A percentile compares a stretch with the other conserved stretches of the same genome.
Conservation (phyloP, 2,329 filamentous ascomycete species). For the Cucurbitaria berberidis region DNA sequence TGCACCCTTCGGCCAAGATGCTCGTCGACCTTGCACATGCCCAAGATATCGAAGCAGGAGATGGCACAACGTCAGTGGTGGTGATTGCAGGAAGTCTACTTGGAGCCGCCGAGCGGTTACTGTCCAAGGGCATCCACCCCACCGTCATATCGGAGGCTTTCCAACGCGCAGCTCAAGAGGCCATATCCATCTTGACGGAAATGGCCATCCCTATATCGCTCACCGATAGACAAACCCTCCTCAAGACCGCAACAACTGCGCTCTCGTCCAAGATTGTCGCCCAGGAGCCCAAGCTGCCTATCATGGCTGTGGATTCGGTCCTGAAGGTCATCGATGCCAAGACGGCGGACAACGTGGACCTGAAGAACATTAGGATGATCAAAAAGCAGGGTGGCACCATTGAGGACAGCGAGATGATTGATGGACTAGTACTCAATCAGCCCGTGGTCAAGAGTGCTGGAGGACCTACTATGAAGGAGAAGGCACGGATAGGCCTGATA, state of each 20-base stretch:
- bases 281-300: constrained; percentile 94
- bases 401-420: constrained; percentile 96
- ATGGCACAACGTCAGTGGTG: constrained; percentile 97
- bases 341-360: constrained; percentile 93
- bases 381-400: constrained; percentile 99
- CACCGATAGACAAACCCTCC: constrained; percentile 83
- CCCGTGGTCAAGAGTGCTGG: constrained; percentile 91
- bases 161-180: constrained; percentile 88
- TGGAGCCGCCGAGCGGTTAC: constrained; percentile 87
- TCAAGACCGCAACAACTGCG: constrained; percentile 96
- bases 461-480: constrained; percentile 91
- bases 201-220: constrained; percentile 96
- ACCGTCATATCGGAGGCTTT: constrained; percentile 98
- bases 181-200: constrained; percentile 87
- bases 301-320: constrained; percentile 97
- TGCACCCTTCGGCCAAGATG: constrained; percentile 99
- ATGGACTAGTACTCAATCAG: constrained; percentile 91
- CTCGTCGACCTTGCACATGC: constrained; percentile 95
- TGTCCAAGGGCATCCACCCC: constrained; percentile 90
- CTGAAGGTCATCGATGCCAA: constrained; percentile 94
- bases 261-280: constrained; percentile 98
- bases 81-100: constrained; percentile 96
- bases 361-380: constrained; percentile 94
- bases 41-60: constrained; percentile 97
- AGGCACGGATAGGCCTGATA: constrained; percentile 94